phyloP scores from a whole-genome alignment of 139 green algal species.

The Chlorella sp. region DNA sequence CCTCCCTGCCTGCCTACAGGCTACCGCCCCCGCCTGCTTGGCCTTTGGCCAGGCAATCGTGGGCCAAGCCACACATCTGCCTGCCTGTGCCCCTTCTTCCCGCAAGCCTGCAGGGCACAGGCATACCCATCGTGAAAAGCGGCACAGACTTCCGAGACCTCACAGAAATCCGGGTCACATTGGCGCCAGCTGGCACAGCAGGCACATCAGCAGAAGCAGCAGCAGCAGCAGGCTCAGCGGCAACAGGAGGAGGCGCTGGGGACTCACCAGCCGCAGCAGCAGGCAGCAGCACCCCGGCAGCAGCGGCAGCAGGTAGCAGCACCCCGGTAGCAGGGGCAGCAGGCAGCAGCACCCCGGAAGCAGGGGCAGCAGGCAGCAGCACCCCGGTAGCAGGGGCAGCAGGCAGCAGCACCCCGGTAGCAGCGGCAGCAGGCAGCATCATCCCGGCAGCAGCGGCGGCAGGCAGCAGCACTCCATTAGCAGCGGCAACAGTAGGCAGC shows the following conservation, averaged over 20 bases:
- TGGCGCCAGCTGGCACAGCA: neutral
- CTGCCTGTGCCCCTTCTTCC: neutral
- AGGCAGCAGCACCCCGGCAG: too few species aligned
- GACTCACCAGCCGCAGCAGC: too few species aligned
- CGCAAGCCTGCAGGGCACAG: neutral
- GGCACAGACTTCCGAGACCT: constrained; percentile 21
- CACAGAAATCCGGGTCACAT: neutral
- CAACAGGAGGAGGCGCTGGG: neutral
- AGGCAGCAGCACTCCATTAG: neutral
- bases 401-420: neutral
- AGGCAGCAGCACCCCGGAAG: too few species aligned
- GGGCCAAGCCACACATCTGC: neutral
- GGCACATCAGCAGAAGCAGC: neutral
- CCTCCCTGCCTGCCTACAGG: neutral
- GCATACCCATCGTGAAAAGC: constrained; percentile 10
- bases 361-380: too few species aligned
- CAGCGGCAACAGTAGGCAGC: too few species aligned
- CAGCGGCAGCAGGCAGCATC: neutral
- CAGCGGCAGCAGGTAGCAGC: neutral
- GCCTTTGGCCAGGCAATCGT: too few species aligned
- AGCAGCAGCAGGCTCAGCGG: neutral
- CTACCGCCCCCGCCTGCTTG: too few species aligned
- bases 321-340: too few species aligned
- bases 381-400: too few species aligned
- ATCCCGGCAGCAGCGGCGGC: neutral